A percentile compares a stretch with the other conserved stretches of the same genome.
These are phyloP conservation scores for Hortaea werneckii DNA, from an alignment of 2,329 filamentous ascomycete genomes.

Conservation along the genomic window DNA sequence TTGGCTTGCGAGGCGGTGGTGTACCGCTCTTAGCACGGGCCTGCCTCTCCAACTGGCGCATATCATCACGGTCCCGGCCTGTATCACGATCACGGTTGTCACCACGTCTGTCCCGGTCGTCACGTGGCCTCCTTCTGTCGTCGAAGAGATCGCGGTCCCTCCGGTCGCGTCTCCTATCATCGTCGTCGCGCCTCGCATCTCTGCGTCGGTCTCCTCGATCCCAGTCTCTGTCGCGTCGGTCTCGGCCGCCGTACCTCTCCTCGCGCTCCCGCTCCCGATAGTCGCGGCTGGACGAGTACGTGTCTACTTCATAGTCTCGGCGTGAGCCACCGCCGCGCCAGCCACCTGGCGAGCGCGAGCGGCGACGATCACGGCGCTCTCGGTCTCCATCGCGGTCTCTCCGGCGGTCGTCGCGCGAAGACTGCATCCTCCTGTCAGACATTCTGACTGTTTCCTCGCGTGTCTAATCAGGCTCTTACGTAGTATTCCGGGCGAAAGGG, in stretches of 20 bases:
- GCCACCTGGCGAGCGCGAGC: slow-evolving; percentile 65
- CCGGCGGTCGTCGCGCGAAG: slow-evolving; percentile 38
- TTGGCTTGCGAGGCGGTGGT: slow-evolving; percentile 75
- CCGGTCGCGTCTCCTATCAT: slow-evolving; percentile 38
- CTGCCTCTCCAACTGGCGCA: slow-evolving; percentile 25
- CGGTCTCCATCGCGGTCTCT: slow-evolving; percentile 37
- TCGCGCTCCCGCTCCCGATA: slow-evolving; percentile 90
- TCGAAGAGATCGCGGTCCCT: slow-evolving; percentile 29
- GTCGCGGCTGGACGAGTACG: slow-evolving; percentile 85
- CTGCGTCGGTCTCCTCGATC: slow-evolving; percentile 47
- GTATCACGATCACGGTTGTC: slow-evolving; percentile 28
- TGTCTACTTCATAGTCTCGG: slow-evolving; percentile 70
- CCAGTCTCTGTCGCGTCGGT: slow-evolving; percentile 11
- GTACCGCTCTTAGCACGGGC: slow-evolving; percentile 59
- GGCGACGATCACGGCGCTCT: slow-evolving; percentile 51
- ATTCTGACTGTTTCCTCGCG: slow-evolving; percentile 17
- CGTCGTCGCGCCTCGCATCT: slow-evolving; percentile 47
- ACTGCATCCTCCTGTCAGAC: slow-evolving; percentile 31
- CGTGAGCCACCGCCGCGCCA: slow-evolving; percentile 60
- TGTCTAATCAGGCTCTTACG: slow-evolving; percentile 20
- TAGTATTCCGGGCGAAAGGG: background rate
- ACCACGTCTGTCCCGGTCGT: slow-evolving; percentile 25
- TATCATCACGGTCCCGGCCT: slow-evolving; percentile 26
- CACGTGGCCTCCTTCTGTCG: slow-evolving; percentile 19
- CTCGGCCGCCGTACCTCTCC: slow-evolving; percentile 66